These are phyloP conservation scores for Paecilomyces variotii DNA, from an alignment of 2,329 filamentous ascomycete genomes.

Conservation along the genomic window DNA sequence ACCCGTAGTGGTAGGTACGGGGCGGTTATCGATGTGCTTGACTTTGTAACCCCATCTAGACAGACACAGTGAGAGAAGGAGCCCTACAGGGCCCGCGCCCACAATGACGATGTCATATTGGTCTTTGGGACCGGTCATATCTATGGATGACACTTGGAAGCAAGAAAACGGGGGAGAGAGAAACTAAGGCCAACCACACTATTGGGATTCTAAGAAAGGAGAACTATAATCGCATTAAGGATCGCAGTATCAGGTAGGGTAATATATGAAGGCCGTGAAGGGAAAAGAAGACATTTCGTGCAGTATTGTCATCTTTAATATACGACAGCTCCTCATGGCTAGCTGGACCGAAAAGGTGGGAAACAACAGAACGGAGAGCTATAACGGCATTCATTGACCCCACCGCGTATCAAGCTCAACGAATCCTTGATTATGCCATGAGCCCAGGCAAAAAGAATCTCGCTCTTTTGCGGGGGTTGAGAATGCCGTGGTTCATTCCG, in stretches of 20 bases:
- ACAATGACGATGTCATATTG: conserved; percentile 70
- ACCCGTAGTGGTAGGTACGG: conserved; percentile 76
- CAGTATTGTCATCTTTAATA: neutral
- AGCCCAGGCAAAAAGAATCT: conserved; percentile 9
- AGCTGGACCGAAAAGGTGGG: neutral
- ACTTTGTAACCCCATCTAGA: conserved; percentile 91
- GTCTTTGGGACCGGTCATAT: conserved; percentile 27
- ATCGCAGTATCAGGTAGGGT: neutral
- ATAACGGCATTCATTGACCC: conserved; percentile 24
- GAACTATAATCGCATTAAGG: neutral
- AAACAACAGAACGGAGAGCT: conserved; percentile 16
- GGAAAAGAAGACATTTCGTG: neutral
- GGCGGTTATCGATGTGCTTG: conserved; percentile 87
- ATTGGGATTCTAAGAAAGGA: neutral
- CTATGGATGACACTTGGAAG: conserved; percentile 2
- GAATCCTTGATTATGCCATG: conserved; percentile 1
- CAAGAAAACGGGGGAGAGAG: conserved; percentile 4
- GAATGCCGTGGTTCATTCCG: conserved; percentile 22
- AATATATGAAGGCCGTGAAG: neutral
- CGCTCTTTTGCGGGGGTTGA: conserved; percentile 2
- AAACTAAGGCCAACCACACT: neutral
- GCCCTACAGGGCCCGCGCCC: conserved; percentile 79
- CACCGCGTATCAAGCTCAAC: neutral
- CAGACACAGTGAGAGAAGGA: conserved; percentile 79
- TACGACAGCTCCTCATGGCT: neutral